A percentile compares a stretch with the other conserved stretches of the same genome.
These are phyloP conservation scores for Coemansia sp. DNA, from an alignment of 192 early-diverging fungal species.

Conservation along the genomic window DNA sequence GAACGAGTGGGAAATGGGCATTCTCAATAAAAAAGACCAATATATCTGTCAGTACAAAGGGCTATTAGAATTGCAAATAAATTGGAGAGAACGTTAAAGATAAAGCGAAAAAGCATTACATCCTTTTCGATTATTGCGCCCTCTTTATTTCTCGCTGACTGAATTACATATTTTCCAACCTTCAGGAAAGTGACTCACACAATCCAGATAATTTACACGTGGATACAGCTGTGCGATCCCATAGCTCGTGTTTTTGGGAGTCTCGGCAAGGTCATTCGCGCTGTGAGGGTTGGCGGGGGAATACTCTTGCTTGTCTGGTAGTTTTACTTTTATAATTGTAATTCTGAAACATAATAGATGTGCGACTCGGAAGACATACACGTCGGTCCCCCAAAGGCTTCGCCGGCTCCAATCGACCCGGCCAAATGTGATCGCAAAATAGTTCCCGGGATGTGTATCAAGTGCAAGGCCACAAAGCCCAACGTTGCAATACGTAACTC, in stretches of 20 bases:
- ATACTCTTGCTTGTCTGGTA: neutral
- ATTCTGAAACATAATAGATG: neutral
- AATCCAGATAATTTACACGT: neutral
- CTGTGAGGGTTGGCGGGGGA: neutral
- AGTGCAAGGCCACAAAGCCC: slow-evolving; percentile 74
- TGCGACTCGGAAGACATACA: slow-evolving; percentile 3
- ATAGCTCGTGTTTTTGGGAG: neutral
- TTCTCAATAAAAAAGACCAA: neutral
- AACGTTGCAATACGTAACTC: slow-evolving; percentile 69
- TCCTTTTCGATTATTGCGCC: no score
- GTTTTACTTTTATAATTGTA: neutral
- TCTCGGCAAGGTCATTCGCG: neutral
- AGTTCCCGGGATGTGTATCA: slow-evolving; percentile 61
- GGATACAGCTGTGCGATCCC: neutral
- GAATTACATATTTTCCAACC: neutral
- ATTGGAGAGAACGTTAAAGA: neutral
- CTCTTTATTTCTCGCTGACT: no score
- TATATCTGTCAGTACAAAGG: no score
- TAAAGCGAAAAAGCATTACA: neutral
- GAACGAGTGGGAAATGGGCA: slow-evolving; percentile 50
- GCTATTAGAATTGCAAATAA: neutral
- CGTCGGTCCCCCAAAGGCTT: neutral
- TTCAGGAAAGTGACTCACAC: neutral
- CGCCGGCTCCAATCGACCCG: neutral
- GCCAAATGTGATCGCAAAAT: slow-evolving; percentile 15